Percentiles rank a stretch among this genome's conserved stretches.
Conservation (phyloP, 495 filamentous ascomycete genomes). For the Physcia stellaris region DNA sequence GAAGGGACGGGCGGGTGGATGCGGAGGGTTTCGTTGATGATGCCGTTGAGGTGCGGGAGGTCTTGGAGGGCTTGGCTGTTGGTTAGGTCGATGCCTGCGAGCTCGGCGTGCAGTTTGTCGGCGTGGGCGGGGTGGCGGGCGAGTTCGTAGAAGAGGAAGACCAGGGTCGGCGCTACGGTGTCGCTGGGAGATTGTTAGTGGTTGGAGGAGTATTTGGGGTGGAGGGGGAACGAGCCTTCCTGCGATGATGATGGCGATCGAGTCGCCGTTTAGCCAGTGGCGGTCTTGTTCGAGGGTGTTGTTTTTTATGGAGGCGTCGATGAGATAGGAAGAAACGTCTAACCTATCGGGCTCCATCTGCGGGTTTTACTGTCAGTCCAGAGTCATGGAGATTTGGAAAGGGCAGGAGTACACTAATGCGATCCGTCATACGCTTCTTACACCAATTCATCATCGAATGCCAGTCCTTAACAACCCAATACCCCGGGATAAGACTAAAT, state of each 20-base stretch:
- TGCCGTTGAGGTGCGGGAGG: slow-evolving; percentile 25
- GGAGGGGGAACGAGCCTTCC: slow-evolving; percentile 21
- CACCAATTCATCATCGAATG: slow-evolving; percentile 20
- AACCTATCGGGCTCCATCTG: slow-evolving; percentile 7
- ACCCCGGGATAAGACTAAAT: slow-evolving; percentile 18
- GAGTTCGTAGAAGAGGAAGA: slow-evolving; percentile 24
- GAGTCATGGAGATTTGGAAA: no score
- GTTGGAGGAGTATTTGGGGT: neutral
- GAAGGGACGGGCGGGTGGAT: slow-evolving; percentile 21
- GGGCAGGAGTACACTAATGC: slow-evolving; percentile 18
- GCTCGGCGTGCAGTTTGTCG: slow-evolving; percentile 12
- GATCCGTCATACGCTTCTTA: slow-evolving; percentile 20
- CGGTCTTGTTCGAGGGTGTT: slow-evolving; percentile 8
- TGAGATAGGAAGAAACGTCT: slow-evolving; percentile 23
- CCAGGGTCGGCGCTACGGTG: slow-evolving; percentile 19
- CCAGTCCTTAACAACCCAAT: slow-evolving; percentile 21
- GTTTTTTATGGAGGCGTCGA: slow-evolving; percentile 17
- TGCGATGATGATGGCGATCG: slow-evolving; percentile 22
- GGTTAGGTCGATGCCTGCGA: slow-evolving; percentile 1
- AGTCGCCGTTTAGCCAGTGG: slow-evolving; percentile 18
- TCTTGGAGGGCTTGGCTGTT: neutral
- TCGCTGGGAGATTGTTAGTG: slow-evolving; percentile 15
- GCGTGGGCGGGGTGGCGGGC: slow-evolving; percentile 14
- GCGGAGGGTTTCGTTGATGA: slow-evolving; percentile 41
- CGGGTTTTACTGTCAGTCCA: slow-evolving; percentile 3